These are phyloP conservation scores for Leccinum laetum DNA, from an alignment of 1,284 basidiomycete genomes.

Conservation along the genomic window DNA sequence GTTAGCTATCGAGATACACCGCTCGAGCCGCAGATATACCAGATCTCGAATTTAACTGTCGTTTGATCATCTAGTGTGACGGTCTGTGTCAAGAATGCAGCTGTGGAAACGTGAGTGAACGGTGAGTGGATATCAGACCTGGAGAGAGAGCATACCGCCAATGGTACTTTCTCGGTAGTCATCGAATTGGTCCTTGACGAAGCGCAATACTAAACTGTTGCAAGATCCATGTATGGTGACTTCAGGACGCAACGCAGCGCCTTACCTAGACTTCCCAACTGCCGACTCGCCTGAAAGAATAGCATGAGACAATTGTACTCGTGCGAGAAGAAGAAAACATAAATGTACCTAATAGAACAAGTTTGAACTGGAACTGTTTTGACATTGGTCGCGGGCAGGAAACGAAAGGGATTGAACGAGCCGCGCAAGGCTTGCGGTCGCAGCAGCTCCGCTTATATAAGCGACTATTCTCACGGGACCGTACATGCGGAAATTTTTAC, in stretches of 20 bases:
- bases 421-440: not conserved
- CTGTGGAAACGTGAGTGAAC: slow-evolving; percentile 40
- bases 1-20: slow-evolving; percentile 2
- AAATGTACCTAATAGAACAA: slow-evolving; percentile 81
- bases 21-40: slow-evolving; percentile 52
- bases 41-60: slow-evolving; percentile 97
- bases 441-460: slow-evolving; percentile 26
- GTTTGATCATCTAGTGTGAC: slow-evolving; percentile 89
- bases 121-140: slow-evolving; percentile 13
- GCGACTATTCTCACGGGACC: slow-evolving; percentile 26
- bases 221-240: slow-evolving; percentile 10
- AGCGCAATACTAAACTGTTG: slow-evolving; percentile 85
- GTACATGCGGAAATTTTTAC: slow-evolving; percentile 29
- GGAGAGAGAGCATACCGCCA: slow-evolving; percentile 54
- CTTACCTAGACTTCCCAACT: slow-evolving; percentile 92
- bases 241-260: slow-evolving; percentile 3
- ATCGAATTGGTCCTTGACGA: slow-evolving; percentile 98
- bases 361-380: slow-evolving; percentile 87
- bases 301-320: not conserved
- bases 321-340: slow-evolving; percentile 1
- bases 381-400: slow-evolving; percentile 53
- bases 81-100: slow-evolving; percentile 96
- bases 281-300: slow-evolving; percentile 82
- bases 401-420: slow-evolving; percentile 4
- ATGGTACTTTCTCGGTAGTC: slow-evolving; percentile 95